These are phyloP conservation scores for Cercospora zeina DNA, from an alignment of 2,329 filamentous ascomycete genomes.

Conservation along the genomic window DNA sequence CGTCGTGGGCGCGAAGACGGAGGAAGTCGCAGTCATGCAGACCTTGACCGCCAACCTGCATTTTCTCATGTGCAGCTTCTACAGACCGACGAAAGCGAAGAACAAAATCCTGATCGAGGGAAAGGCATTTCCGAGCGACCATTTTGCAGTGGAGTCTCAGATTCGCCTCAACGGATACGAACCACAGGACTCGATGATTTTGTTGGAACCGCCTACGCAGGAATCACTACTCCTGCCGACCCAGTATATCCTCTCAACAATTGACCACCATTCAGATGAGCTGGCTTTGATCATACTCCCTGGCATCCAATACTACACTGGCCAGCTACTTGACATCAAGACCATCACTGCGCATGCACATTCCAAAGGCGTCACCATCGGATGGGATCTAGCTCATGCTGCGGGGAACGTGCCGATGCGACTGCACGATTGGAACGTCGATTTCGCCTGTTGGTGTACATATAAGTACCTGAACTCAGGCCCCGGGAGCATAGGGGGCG, in stretches of 20 bases:
- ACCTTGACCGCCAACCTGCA: slow-evolving; percentile 81
- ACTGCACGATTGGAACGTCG: slow-evolving; percentile 85
- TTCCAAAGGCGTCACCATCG: slow-evolving; percentile 68
- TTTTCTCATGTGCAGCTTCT: slow-evolving; percentile 81
- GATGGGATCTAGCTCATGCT: slow-evolving; percentile 88
- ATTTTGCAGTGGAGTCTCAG: slow-evolving; percentile 74
- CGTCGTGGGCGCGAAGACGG: slow-evolving; percentile 70
- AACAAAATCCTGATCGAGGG: slow-evolving; percentile 88
- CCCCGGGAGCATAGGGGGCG: slow-evolving; percentile 75
- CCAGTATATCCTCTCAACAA: slow-evolving; percentile 67
- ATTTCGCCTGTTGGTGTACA: slow-evolving; percentile 90
- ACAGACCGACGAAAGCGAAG: slow-evolving; percentile 62
- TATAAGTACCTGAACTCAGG: slow-evolving; percentile 94
- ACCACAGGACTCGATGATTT: slow-evolving; percentile 68
- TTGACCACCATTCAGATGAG: slow-evolving; percentile 70
- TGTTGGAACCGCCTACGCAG: slow-evolving; percentile 63
- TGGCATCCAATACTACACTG: slow-evolving; percentile 89
- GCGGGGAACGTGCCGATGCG: slow-evolving; percentile 77
- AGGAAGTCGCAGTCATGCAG: slow-evolving; percentile 85
- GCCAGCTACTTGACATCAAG: slow-evolving; percentile 81
- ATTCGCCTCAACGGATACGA: slow-evolving; percentile 69
- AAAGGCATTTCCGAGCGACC: slow-evolving; percentile 70
- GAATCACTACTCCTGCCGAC: slow-evolving; percentile 64
- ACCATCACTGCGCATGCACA: slow-evolving; percentile 77
- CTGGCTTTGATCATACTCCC: slow-evolving; percentile 78